Evolutionary conservation across 1,139 yeast genomes (phyloP).

Genomic region (Yamadazyma sp.): DNA sequence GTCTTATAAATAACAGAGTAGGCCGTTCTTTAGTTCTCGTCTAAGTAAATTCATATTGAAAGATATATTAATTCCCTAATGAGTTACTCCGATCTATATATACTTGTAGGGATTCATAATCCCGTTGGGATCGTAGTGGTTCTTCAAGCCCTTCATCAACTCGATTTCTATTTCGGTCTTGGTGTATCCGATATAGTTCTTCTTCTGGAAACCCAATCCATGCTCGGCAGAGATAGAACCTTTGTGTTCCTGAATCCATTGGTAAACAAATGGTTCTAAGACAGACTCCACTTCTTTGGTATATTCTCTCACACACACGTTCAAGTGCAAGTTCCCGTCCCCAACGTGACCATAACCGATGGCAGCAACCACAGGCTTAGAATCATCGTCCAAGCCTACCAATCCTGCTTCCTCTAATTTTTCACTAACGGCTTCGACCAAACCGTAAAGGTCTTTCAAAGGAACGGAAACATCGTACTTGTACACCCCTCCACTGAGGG

Average conservation of each 20-base stretch:
- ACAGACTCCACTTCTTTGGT: conserved; percentile 70
- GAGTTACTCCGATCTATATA: too few species aligned
- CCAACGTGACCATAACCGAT: conserved; percentile 97
- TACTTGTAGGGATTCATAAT: conserved; percentile 94
- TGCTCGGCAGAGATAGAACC: conserved; percentile 98
- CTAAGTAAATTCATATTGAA: too few species aligned
- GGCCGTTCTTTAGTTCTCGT: too few species aligned
- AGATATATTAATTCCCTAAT: too few species aligned
- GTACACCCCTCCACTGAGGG: conserved; percentile 88
- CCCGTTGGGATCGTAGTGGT: conserved; percentile 84
- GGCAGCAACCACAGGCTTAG: conserved; percentile 78
- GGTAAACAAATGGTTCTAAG: conserved; percentile 91
- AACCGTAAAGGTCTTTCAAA: conserved; percentile 69
- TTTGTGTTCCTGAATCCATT: conserved; percentile 70
- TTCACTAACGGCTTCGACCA: conserved; percentile 72
- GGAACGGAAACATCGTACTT: conserved; percentile 95
- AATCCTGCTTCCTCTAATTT: conserved; percentile 58
- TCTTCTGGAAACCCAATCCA: conserved; percentile 95
- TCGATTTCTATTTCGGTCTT: conserved; percentile 68
- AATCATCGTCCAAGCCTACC: conserved; percentile 61
- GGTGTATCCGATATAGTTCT: conserved; percentile 80
- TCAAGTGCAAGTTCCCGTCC: conserved; percentile 91
- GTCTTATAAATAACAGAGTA: too few species aligned
- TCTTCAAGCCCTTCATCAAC: conserved; percentile 73
- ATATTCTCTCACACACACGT: conserved; percentile 86